Evolutionary conservation across 805 yeast genomes (phyloP).

Genomic region (Kodamaea neixiangensis): DNA sequence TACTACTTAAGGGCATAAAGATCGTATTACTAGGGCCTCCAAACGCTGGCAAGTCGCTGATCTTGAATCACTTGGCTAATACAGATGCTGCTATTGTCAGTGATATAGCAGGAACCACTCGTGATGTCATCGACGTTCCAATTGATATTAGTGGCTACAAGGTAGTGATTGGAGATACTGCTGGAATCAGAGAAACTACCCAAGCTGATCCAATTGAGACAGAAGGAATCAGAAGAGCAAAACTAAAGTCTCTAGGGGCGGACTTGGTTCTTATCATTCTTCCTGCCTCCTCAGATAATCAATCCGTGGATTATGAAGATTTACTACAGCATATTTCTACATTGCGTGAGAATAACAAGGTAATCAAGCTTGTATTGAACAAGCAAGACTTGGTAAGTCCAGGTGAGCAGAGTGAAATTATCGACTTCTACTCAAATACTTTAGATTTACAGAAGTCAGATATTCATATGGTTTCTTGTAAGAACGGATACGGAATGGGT

Average conservation of each 20-base stretch:
- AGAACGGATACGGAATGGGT: conserved; percentile 55
- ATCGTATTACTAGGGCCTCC: conserved; percentile 85
- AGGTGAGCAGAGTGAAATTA: conserved; percentile 16
- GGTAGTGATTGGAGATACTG: conserved; percentile 86
- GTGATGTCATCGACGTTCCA: conserved; percentile 83
- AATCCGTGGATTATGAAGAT: conserved; percentile 25
- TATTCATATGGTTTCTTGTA: conserved; percentile 58
- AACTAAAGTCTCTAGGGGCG: conserved; percentile 54
- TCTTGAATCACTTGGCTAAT: conserved; percentile 72
- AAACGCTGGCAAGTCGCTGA: conserved; percentile 92
- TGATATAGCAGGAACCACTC: conserved; percentile 88
- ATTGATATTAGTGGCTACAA: conserved; percentile 83
- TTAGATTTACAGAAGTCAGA: conserved; percentile 16
- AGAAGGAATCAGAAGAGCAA: conserved; percentile 83
- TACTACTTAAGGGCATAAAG: conserved; percentile 71
- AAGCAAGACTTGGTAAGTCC: conserved; percentile 53
- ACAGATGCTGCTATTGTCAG: conserved; percentile 91
- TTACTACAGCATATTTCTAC: conserved; percentile 39
- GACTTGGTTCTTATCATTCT: conserved; percentile 71
- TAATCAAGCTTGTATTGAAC: conserved; percentile 53
- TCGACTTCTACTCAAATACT: conserved; percentile 10
- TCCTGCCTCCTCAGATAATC: conserved; percentile 42
- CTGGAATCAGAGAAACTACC: conserved; percentile 68
- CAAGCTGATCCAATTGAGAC: conserved; percentile 61
- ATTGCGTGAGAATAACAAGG: conserved; percentile 28